These are phyloP conservation scores for Mycena metata DNA, from an alignment of 768 basidiomycete genomes.

Conservation along the genomic window DNA sequence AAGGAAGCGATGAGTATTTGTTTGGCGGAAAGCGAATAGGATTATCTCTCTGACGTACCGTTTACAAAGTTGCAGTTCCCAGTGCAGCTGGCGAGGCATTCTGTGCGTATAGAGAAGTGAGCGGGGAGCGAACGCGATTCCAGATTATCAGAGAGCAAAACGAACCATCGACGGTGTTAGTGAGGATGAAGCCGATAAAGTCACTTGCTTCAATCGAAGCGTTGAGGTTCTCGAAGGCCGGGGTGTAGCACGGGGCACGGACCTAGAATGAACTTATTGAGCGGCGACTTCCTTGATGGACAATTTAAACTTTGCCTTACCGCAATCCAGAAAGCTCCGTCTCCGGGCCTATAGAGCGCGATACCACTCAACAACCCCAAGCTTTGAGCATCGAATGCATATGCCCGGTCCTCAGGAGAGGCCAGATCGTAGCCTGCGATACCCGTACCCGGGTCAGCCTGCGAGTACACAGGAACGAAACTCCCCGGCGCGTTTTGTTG, in stretches of 20 bases:
- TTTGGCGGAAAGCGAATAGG: background rate
- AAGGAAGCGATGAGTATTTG: background rate
- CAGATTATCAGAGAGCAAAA: constrained; percentile 1
- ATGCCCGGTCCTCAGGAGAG: background rate
- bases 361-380: constrained; percentile 2
- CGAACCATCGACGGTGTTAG: background rate
- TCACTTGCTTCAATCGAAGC: background rate
- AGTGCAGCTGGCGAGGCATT: constrained; percentile 1
- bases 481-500: constrained; percentile 2
- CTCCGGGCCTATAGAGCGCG: background rate
- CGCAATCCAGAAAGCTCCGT: constrained; percentile 2
- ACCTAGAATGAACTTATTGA: constrained; percentile 1
- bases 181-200: constrained; percentile 6
- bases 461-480: background rate
- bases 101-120: constrained; percentile 3
- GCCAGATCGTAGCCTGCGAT: constrained; percentile 1
- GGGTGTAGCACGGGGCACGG: constrained; percentile 3
- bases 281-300: background rate
- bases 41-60: constrained; percentile 5
- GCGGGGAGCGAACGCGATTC: background rate
- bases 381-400: constrained; percentile 2
- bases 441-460: background rate
- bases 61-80: constrained; percentile 4
- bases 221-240: constrained; percentile 1
- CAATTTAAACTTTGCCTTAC: constrained; percentile 1